These are phyloP conservation scores for Violaceomyces palustris DNA, from an alignment of 1,284 basidiomycete species.

Conservation along the genomic window DNA sequence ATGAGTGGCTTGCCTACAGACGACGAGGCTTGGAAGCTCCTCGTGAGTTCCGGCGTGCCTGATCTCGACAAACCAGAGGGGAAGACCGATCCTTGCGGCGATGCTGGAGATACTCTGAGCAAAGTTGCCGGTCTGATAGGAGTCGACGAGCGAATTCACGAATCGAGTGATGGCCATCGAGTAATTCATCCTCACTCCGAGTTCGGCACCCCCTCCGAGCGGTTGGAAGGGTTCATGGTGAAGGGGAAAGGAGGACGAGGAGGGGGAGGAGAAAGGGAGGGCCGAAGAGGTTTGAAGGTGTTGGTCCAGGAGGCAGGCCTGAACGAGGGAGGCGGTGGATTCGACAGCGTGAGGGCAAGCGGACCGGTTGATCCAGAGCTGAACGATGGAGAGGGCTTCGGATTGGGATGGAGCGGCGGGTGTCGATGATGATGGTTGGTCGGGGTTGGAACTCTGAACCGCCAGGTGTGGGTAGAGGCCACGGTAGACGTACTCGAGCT, in stretches of 20 bases:
- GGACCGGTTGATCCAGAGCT: slow-evolving; percentile 44
- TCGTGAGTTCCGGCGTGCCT: slow-evolving; percentile 94
- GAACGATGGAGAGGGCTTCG: slow-evolving; percentile 21
- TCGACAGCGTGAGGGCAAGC: slow-evolving; percentile 48
- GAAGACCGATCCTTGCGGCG: slow-evolving; percentile 77
- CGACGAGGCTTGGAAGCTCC: slow-evolving; percentile 76
- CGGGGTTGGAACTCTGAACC: not conserved
- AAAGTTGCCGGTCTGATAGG: slow-evolving; percentile 70
- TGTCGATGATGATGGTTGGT: not conserved
- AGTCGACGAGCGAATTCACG: slow-evolving; percentile 80
- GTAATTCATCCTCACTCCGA: slow-evolving; percentile 31
- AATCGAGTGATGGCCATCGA: slow-evolving; percentile 56
- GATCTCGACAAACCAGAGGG: slow-evolving; percentile 84
- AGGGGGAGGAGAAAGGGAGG: no score
- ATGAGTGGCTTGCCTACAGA: slow-evolving; percentile 69
- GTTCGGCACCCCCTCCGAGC: slow-evolving; percentile 20
- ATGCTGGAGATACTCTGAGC: slow-evolving; percentile 86
- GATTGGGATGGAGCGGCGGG: not conserved
- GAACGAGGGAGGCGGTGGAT: slow-evolving; percentile 37
- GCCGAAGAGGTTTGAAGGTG: slow-evolving; percentile 12
- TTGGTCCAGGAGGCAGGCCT: slow-evolving; percentile 34
- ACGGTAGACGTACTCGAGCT: slow-evolving; percentile 25
- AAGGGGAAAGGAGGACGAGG: not conserved
- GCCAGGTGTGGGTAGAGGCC: slow-evolving; percentile 22
- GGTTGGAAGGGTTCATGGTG: slow-evolving; percentile 20